phyloP scores from a whole-genome alignment of 768 basidiomycete species.

The Lentinula raphanica region DNA sequence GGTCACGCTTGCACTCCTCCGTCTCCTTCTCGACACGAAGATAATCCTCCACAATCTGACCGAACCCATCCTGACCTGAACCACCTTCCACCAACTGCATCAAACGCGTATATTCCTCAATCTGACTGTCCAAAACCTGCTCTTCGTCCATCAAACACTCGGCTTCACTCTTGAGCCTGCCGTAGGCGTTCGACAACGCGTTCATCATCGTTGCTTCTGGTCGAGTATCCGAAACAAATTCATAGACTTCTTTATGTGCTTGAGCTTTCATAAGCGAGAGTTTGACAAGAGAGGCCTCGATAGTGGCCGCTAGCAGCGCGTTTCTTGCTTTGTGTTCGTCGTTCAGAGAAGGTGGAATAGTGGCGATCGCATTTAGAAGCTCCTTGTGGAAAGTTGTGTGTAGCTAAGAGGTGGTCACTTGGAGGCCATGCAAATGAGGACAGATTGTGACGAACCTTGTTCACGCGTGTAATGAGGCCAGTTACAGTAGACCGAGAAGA shows the following conservation, averaged over 20 bases:
- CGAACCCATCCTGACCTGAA: conserved; percentile 27
- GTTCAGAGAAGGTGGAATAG: conserved; percentile 22
- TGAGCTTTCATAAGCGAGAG: conserved; percentile 40
- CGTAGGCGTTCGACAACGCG: conserved; percentile 28
- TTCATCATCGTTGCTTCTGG: conserved; percentile 22
- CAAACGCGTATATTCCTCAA: conserved; percentile 37
- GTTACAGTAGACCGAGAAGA: background rate
- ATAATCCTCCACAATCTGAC: conserved; percentile 45
- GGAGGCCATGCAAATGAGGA: background rate
- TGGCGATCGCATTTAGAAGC: conserved; percentile 22
- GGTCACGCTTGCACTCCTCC: conserved; percentile 44
- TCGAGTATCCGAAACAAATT: conserved; percentile 19
- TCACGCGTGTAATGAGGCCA: background rate
- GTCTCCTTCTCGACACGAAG: conserved; percentile 40
- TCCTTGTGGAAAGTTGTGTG: conserved; percentile 26
- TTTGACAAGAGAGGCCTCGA: conserved; percentile 44
- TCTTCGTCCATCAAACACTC: conserved; percentile 31
- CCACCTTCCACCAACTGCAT: conserved; percentile 37
- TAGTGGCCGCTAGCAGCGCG: conserved; percentile 37
- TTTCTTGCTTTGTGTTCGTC: conserved; percentile 27
- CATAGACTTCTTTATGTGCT: conserved; percentile 35
- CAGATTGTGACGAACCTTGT: background rate
- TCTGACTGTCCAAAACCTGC: conserved; percentile 28
- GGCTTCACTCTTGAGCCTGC: conserved; percentile 30
- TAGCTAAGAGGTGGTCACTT: conserved; percentile 16